These are phyloP conservation scores for Fusarium sp. DNA, from an alignment of 2,329 filamentous ascomycete genomes.

Conservation along the genomic window DNA sequence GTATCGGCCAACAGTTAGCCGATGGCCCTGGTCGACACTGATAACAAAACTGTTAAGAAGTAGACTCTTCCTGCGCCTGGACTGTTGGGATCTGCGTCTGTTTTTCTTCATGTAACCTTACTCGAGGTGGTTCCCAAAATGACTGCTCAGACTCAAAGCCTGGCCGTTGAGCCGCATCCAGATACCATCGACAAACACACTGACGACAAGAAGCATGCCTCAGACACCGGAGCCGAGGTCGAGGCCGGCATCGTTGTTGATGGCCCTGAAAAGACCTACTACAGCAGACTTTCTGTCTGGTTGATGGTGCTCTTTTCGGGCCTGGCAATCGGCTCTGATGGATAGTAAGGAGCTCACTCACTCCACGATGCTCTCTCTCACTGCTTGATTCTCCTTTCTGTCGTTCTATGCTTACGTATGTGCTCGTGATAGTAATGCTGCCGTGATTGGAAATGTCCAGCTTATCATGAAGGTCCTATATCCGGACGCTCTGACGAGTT, in stretches of 20 bases:
- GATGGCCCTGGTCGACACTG: neutral
- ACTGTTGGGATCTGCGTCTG: neutral
- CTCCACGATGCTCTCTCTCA: neutral
- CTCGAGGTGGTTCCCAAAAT: neutral
- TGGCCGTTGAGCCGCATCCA: neutral
- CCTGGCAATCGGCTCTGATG: constrained; percentile 56
- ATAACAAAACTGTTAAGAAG: neutral
- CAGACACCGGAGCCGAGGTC: constrained; percentile 13
- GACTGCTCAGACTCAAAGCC: neutral
- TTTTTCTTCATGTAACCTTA: neutral
- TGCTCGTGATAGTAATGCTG: constrained; percentile 48
- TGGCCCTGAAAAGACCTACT: constrained; percentile 42
- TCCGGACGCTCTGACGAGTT: constrained; percentile 52
- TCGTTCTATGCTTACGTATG: neutral
- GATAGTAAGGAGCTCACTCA: constrained; percentile 46
- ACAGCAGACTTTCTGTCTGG: constrained; percentile 53
- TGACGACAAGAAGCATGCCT: constrained; percentile 13
- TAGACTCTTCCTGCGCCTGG: neutral
- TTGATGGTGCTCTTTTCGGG: constrained; percentile 56
- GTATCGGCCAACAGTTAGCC: neutral
- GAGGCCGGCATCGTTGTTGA: constrained; percentile 32
- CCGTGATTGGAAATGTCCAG: constrained; percentile 56
- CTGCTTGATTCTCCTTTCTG: neutral
- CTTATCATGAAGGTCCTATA: constrained; percentile 53
- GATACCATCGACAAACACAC: neutral